Percentiles rank a stretch among this genome's conserved stretches.
These are phyloP conservation scores for Metschnikowia lochheadii DNA, from an alignment of 805 yeast species.

Conservation along the genomic window DNA sequence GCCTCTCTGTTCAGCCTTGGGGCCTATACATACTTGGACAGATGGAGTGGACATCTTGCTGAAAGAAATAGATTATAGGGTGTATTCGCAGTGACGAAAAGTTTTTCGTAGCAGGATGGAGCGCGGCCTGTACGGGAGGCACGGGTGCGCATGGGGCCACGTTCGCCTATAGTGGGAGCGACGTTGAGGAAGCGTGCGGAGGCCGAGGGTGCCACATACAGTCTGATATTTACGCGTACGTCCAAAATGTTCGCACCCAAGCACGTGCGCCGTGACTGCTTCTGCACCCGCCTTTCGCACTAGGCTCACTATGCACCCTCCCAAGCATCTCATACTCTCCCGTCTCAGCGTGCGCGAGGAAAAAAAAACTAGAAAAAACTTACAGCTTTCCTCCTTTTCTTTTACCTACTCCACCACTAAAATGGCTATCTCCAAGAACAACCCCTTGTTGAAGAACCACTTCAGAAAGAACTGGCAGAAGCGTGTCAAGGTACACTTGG, in stretches of 20 bases:
- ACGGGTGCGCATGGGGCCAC: slow-evolving; percentile 3
- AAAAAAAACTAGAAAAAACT: slow-evolving; percentile 6
- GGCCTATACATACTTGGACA: slow-evolving; percentile 69
- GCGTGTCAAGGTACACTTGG: slow-evolving; percentile 98
- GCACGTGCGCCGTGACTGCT: slow-evolving; percentile 2
- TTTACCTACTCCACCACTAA: slow-evolving; percentile 15
- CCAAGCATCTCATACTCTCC: slow-evolving; percentile 1
- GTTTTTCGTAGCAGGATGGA: slow-evolving; percentile 11
- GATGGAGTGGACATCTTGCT: slow-evolving; percentile 72
- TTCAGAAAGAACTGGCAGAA: slow-evolving; percentile 99
- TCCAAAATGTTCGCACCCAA: not conserved
- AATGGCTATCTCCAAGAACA: slow-evolving; percentile 96
- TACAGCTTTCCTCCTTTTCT: slow-evolving; percentile 7
- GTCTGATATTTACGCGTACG: slow-evolving; percentile 6
- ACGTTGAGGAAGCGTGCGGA: not conserved
- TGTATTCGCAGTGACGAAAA: slow-evolving; percentile 18
- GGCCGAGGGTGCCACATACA: not conserved
- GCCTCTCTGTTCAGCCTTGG: not conserved
- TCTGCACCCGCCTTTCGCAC: slow-evolving; percentile 6
- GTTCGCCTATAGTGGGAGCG: too few relatives aligned
- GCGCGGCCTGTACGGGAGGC: slow-evolving; percentile 8
- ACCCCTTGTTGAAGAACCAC: slow-evolving; percentile 98
- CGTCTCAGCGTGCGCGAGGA: slow-evolving; percentile 6
- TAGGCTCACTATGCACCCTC: slow-evolving; percentile 9
- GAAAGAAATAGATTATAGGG: slow-evolving; percentile 41